Conservation (phyloP, 106 monocot genomes). For the Phalaenopsis equestris region DNA sequence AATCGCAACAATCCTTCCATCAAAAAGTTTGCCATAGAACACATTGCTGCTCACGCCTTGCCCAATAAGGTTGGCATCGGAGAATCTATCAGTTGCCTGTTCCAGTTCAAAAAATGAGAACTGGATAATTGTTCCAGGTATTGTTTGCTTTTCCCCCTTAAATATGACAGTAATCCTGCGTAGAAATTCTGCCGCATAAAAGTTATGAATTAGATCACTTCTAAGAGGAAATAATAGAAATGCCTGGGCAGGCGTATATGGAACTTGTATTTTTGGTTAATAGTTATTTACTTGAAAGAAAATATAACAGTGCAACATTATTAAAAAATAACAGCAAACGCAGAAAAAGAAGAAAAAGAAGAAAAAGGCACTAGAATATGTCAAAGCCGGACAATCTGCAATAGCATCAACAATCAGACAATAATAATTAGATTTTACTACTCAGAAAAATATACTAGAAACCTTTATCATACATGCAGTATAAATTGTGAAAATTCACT, state of each 20-base stretch:
- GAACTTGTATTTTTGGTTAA: background rate
- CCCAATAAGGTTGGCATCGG: constrained; percentile 65
- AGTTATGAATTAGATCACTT: background rate
- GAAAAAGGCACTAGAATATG: background rate
- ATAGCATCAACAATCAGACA: background rate
- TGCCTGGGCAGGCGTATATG: background rate
- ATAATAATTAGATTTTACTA: background rate
- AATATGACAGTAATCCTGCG: constrained; percentile 20
- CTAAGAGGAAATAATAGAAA: background rate
- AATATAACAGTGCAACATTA: background rate
- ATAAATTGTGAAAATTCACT: background rate
- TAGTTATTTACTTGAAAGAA: background rate
- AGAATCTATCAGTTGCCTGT: constrained; percentile 72
- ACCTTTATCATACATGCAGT: background rate
- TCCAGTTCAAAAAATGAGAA: constrained; percentile 82
- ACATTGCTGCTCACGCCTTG: constrained; percentile 82
- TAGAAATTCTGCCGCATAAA: constrained; percentile 33
- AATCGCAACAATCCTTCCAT: constrained; percentile 72
- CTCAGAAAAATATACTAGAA: background rate
- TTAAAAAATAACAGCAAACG: background rate
- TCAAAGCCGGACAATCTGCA: background rate
- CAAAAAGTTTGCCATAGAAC: constrained; percentile 56
- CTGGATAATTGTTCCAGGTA: constrained; percentile 41
- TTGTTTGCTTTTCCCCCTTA: constrained; percentile 23
- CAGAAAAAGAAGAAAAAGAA: background rate